phyloP scores from a whole-genome alignment of 179 eudicot species.

The Drosera spatulata region DNA sequence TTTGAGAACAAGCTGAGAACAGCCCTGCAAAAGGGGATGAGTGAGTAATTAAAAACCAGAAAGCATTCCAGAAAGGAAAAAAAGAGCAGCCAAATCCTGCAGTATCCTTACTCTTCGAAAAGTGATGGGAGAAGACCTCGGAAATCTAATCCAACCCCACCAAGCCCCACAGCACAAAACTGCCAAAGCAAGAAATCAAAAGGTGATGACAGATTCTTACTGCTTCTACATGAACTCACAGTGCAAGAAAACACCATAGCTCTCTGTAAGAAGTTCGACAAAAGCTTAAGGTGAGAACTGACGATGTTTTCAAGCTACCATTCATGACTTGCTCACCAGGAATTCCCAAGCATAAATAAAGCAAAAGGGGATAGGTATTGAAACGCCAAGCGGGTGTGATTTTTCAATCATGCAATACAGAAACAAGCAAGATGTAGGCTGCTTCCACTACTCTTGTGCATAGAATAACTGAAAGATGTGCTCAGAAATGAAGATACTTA shows the following conservation, averaged over 20 bases:
- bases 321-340: too few relatives aligned
- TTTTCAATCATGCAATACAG: too few relatives aligned
- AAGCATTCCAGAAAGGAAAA: not conserved
- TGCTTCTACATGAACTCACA: not conserved
- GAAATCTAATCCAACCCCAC: conserved; percentile 94
- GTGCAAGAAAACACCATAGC: not conserved
- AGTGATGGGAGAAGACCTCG: conserved; percentile 86
- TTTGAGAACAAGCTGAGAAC: conserved; percentile 67
- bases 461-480: too few relatives aligned
- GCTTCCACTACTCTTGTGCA: too few relatives aligned
- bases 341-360: too few relatives aligned
- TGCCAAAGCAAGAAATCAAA: conserved; percentile 17
- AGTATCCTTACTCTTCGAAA: conserved; percentile 66
- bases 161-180: conserved; percentile 91
- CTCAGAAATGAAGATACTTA: conserved; percentile 12
- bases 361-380: too few relatives aligned
- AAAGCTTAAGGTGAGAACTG: too few relatives aligned
- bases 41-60: conserved; percentile 3
- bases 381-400: too few relatives aligned
- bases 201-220: not conserved
- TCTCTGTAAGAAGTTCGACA: too few relatives aligned
- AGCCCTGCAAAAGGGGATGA: conserved; percentile 48
- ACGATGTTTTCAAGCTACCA: too few relatives aligned
- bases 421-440: too few relatives aligned
- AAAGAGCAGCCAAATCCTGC: not conserved